A percentile compares a stretch with the other conserved stretches of the same genome.
These are phyloP conservation scores for Wickerhamomyces sp. DNA, from an alignment of 1,139 yeast genomes.

Conservation along the genomic window DNA sequence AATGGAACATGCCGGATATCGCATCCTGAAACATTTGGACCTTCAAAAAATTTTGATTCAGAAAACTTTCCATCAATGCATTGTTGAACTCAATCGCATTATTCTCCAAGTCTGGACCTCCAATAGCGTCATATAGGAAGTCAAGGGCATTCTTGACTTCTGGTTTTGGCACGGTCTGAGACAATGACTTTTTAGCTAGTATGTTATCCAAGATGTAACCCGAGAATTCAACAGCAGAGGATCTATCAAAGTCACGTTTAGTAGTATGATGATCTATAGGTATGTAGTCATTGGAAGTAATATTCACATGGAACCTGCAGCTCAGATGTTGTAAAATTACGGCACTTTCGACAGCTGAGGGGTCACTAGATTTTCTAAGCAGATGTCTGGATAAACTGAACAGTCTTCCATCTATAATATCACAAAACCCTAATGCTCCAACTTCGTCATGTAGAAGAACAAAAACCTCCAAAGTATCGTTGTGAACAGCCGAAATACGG, in stretches of 20 bases:
- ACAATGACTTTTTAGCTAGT: slow-evolving; percentile 53
- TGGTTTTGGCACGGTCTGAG: slow-evolving; percentile 49
- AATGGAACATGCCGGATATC: slow-evolving; percentile 47
- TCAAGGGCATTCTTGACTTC: slow-evolving; percentile 75
- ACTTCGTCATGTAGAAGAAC: slow-evolving; percentile 64
- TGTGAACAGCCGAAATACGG: not conserved
- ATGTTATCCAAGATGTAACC: slow-evolving; percentile 61
- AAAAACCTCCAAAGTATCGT: slow-evolving; percentile 36
- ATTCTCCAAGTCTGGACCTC: slow-evolving; percentile 53
- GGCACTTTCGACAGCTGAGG: slow-evolving; percentile 41
- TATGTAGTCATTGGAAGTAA: slow-evolving; percentile 52
- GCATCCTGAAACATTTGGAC: slow-evolving; percentile 48
- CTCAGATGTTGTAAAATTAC: slow-evolving; percentile 71
- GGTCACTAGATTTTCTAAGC: slow-evolving; percentile 38
- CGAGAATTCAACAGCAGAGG: slow-evolving; percentile 54
- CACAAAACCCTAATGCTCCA: slow-evolving; percentile 69
- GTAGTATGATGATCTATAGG: slow-evolving; percentile 67
- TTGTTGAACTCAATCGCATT: slow-evolving; percentile 34
- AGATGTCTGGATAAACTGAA: slow-evolving; percentile 54
- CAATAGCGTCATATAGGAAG: slow-evolving; percentile 64
- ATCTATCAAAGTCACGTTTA: slow-evolving; percentile 35
- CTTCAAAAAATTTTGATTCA: slow-evolving; percentile 49
- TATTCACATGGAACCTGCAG: slow-evolving; percentile 69
- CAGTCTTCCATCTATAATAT: slow-evolving; percentile 56
- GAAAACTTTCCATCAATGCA: slow-evolving; percentile 42